Evolutionary conservation across 805 yeast genomes (phyloP).

Genomic region (Ogataea methanolica): DNA sequence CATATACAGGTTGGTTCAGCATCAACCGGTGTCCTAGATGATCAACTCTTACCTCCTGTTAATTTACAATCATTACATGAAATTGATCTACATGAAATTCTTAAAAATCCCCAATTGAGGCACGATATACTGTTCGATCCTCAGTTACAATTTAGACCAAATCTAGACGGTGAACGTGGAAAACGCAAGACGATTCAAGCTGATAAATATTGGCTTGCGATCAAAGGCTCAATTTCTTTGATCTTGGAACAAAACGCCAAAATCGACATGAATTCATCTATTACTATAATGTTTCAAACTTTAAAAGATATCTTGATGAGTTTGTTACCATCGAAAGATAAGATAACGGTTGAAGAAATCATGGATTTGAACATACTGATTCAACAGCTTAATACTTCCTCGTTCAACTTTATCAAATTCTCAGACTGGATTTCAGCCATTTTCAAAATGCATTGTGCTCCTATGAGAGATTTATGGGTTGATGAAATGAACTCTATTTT

Average conservation of each 20-base stretch:
- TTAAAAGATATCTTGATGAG: conserved; percentile 69
- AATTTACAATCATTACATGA: conserved; percentile 77
- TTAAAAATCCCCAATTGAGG: conserved; percentile 86
- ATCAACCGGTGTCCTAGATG: conserved; percentile 13
- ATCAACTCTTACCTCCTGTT: conserved; percentile 61
- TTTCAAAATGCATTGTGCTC: conserved; percentile 89
- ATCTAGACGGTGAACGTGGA: conserved; percentile 87
- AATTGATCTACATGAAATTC: conserved; percentile 81
- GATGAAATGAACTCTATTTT: conserved; percentile 69
- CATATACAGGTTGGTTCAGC: not conserved
- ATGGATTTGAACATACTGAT: conserved; percentile 71
- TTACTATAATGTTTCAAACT: conserved; percentile 74
- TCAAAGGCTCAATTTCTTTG: conserved; percentile 60
- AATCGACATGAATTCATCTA: conserved; percentile 21
- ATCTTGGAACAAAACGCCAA: conserved; percentile 14
- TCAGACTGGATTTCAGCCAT: conserved; percentile 71
- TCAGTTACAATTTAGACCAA: conserved; percentile 85
- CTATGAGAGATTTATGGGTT: conserved; percentile 91
- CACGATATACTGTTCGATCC: conserved; percentile 94
- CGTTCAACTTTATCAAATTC: conserved; percentile 68
- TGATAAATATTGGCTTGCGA: conserved; percentile 80
- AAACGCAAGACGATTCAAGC: conserved; percentile 68
- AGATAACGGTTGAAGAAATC: conserved; percentile 58
- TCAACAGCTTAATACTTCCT: conserved; percentile 68
- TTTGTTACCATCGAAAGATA: conserved; percentile 74